Evolutionary conservation across 2,329 filamentous ascomycete species (phyloP), one percentile per base, ranked within the genome.

Genomic region (Sphaerulina musiva): DNA sequence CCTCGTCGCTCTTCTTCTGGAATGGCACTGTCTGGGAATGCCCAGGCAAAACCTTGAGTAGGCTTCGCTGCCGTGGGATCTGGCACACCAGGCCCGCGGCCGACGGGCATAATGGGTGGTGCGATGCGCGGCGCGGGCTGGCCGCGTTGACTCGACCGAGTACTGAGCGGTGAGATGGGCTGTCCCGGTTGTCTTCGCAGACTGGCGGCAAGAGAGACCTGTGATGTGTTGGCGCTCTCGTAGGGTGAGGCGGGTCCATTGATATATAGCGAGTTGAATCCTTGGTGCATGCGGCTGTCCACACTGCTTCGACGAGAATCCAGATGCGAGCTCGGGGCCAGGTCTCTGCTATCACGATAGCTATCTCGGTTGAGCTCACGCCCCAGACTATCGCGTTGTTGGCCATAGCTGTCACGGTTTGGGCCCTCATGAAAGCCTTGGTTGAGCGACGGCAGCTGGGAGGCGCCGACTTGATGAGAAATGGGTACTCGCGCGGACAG

Each of bases 11-110:
- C 74, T 41, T 76, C 77, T 26, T 50, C 48, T 36, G 70, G 74
- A 54, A 86, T 82, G 49, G 84, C 80, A 51, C 86, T 82, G 65
- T 89, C 87, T 1, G 87, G 87, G 62, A 91, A 91, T 61, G 87
- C 87, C 87, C 87, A 92, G 4, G 87, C 85, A 68, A 86, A 87
- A 67, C 87, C 87, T 69, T 89, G 89, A 9, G 86, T 91, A 4
- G 87, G 87, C 68, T 89, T 85, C 31, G 86, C 84, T 39, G 87
- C 87, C 62, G 74, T 78, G 6, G 76, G 76, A 66, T 78, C 74
- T 76, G 84, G 65, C 81, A 85, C 73, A 78, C 87, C 65, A 74
- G 81, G 71, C 74, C 83, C 60, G 77, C 85, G 59, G 76, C 86
- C 61, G 31, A 76, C 74, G 0, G 86, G 86, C 26, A 85, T 88